Conservation (phyloP, 495 filamentous ascomycete species). For the Astrocystis sublimbata region DNA sequence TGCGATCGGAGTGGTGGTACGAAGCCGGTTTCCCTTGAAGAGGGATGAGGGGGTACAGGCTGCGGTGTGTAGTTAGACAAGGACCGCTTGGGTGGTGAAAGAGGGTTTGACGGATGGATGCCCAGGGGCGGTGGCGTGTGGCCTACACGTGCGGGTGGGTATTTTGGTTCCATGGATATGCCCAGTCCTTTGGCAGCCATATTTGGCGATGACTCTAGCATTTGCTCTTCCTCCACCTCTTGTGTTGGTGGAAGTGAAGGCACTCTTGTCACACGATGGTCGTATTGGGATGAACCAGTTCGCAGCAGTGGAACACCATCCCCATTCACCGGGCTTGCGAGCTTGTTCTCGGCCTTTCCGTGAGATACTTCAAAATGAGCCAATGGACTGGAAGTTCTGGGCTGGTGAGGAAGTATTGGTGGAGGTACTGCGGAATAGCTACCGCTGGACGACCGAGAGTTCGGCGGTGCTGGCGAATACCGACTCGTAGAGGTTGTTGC, state of each 20-base stretch:
- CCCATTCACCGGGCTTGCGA: slow-evolving; percentile 32
- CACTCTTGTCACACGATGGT: slow-evolving; percentile 45
- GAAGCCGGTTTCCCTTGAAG: slow-evolving; percentile 40
- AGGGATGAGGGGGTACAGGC: slow-evolving; percentile 26
- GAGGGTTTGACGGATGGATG: slow-evolving; percentile 33
- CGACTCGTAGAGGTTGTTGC: slow-evolving; percentile 46
- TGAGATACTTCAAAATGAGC: slow-evolving; percentile 62
- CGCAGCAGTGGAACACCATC: slow-evolving; percentile 41
- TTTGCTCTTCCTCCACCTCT: slow-evolving; percentile 55
- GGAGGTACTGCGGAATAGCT: slow-evolving; percentile 45
- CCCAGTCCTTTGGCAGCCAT: slow-evolving; percentile 17
- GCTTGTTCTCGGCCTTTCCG: slow-evolving; percentile 36
- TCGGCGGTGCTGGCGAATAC: slow-evolving; percentile 56
- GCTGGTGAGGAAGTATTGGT: slow-evolving; percentile 68
- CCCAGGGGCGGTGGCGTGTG: slow-evolving; percentile 48
- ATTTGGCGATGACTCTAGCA: slow-evolving; percentile 27
- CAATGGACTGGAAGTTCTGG: slow-evolving; percentile 81
- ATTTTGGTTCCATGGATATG: slow-evolving; percentile 34
- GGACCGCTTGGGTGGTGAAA: slow-evolving; percentile 58
- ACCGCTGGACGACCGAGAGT: slow-evolving; percentile 36
- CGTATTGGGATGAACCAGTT: slow-evolving; percentile 49
- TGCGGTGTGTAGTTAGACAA: slow-evolving; percentile 49
- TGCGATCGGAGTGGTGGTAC: slow-evolving; percentile 71
- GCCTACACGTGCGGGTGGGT: slow-evolving; percentile 31
- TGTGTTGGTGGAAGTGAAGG: slow-evolving; percentile 53